Base-by-base conservation (phyloP, 345 rosid genomes). In the Orychophragmus violaceus region DNA sequence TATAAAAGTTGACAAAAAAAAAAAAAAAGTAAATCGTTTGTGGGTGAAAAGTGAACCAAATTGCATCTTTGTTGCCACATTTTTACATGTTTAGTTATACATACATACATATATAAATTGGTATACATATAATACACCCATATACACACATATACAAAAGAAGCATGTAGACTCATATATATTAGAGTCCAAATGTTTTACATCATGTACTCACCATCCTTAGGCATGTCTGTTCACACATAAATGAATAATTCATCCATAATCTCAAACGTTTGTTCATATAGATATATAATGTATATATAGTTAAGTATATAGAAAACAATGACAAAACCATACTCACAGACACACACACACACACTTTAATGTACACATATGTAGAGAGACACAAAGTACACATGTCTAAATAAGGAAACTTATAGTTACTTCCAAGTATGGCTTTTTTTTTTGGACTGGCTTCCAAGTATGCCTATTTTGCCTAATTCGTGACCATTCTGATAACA, bases 321-420 rank as follows among this genome's bases (percentile, higher is more conserved):
- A 18, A 54, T 37, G 16, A 37, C 8, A 10, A 37, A 36, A 36
- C n/a, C 4, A 36, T 36, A 36, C 17, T 39, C 45, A 14, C 45
- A 37, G 44, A 37, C 16, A 37, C 30, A 2, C 10, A 0, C 13
- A 13, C 22, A 24, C 9, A 30, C 30, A 32, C 19, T 46, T 19
- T 14, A 14, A 6, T 39, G 19, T 6, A 39, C 6, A 14, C 19
- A 39, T 14, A 39, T 39, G 18, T 39, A 39, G 45, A 37, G 45
- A 14, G 19, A 39, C 45, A 39, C 8, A 39, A 5, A 14, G 45
- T 39, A 39, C 45, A n/a, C 14, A 50, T 39, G 19, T 64, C 76
- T 65, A 72, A 58, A 48, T 71, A 64, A 48, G 76, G 70, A 64
- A 72, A 71, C 17, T 6, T 25, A 25, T 16, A 0, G 59, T 27